Conservation (phyloP, 2,329 filamentous ascomycete genomes). For the Trichoderma pleuroti region DNA sequence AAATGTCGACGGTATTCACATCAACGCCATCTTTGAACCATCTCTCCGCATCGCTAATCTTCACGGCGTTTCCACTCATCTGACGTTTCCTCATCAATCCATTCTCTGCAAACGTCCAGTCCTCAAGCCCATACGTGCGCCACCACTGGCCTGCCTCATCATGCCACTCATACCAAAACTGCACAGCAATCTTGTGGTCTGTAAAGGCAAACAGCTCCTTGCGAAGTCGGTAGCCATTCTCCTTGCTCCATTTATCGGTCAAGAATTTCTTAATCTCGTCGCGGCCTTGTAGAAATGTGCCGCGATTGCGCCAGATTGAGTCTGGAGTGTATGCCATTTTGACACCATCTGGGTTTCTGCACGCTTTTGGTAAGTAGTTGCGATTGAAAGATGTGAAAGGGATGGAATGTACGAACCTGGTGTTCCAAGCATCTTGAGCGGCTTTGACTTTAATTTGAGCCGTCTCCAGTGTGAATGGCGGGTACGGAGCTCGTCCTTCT, state of each 20-base stretch:
- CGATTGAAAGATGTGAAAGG: too few species aligned
- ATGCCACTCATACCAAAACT: conserved; percentile 86
- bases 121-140: conserved; percentile 80
- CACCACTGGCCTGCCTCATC: conserved; percentile 73
- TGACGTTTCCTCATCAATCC: conserved; percentile 70
- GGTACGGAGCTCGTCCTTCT: conserved; percentile 44
- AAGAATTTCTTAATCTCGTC: conserved; percentile 66
- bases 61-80: conserved; percentile 73
- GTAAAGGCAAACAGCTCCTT: conserved; percentile 81
- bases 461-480: conserved; percentile 71
- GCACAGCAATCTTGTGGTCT: conserved; percentile 75
- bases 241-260: conserved; percentile 68
- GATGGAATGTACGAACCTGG: conserved; percentile 46
- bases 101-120: conserved; percentile 71
- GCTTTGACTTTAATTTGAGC: conserved; percentile 76
- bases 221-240: conserved; percentile 68
- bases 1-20: conserved; percentile 63
- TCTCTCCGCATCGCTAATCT: conserved; percentile 57
- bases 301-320: conserved; percentile 78
- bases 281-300: conserved; percentile 64
- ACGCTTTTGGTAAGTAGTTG: background rate
- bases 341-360: conserved; percentile 60
- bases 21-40: conserved; percentile 70
- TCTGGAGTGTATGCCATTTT: conserved; percentile 71
- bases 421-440: conserved; percentile 81